phyloP scores from a whole-genome alignment of 495 filamentous ascomycete species.

The Rostrohypoxylon terebratum region DNA sequence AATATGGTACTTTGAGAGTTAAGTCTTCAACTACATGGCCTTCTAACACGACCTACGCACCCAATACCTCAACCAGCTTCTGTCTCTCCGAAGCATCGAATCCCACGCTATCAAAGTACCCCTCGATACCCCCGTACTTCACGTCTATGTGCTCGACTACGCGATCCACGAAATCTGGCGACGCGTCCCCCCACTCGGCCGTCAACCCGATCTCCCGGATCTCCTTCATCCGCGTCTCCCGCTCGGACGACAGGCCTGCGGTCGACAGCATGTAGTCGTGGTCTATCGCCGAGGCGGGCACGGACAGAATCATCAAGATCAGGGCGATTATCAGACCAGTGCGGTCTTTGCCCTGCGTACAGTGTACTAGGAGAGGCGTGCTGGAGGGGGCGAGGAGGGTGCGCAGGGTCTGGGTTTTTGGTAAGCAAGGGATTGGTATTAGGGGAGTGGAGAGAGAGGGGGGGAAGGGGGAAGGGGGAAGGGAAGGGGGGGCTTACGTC shows the following conservation, averaged over 20 bases:
- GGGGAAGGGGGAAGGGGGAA: neutral
- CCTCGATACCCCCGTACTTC: constrained; percentile 69
- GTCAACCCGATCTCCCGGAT: constrained; percentile 74
- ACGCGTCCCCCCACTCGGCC: constrained; percentile 74
- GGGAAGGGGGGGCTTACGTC: constrained; percentile 47
- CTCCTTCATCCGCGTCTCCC: constrained; percentile 72
- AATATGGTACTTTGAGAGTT: neutral
- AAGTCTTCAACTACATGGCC: neutral
- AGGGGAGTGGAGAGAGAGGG: neutral
- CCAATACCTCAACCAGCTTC: constrained; percentile 40
- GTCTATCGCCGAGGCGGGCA: constrained; percentile 66
- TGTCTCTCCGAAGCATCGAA: constrained; percentile 57
- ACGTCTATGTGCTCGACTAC: constrained; percentile 63
- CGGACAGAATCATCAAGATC: constrained; percentile 67
- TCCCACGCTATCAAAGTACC: constrained; percentile 71
- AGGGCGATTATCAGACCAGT: constrained; percentile 80
- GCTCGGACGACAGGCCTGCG: constrained; percentile 68
- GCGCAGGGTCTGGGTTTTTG: constrained; percentile 58
- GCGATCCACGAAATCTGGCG: constrained; percentile 64
- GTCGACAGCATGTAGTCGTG: constrained; percentile 74
- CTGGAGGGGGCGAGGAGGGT: constrained; percentile 49
- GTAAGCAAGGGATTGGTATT: too few species aligned
- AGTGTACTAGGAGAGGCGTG: constrained; percentile 78
- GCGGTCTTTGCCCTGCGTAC: constrained; percentile 89
- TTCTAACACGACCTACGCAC: constrained; percentile 17